These are phyloP conservation scores for Fusarium sp. DNA, from an alignment of 2,329 filamentous ascomycete genomes.

Conservation along the genomic window DNA sequence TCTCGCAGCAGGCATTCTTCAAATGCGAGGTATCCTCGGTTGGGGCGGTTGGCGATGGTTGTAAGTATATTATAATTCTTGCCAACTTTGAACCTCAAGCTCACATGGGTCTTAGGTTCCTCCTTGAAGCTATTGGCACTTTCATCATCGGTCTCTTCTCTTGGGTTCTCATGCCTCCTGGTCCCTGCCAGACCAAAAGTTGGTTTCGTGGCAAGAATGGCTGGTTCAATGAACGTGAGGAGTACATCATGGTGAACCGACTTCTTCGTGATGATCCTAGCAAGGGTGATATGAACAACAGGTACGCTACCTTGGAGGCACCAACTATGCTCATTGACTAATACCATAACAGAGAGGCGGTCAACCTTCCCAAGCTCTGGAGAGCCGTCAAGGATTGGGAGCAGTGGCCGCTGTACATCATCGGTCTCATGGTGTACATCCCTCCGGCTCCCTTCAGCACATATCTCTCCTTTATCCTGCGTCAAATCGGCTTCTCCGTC, in stretches of 20 bases:
- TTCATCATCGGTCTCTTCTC: slow-evolving; percentile 54
- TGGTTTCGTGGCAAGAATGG: slow-evolving; percentile 66
- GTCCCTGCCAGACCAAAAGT: slow-evolving; percentile 58
- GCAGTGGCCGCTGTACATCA: slow-evolving; percentile 59
- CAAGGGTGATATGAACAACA: slow-evolving; percentile 69
- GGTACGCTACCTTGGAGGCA: slow-evolving; percentile 32
- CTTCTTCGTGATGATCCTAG: slow-evolving; percentile 67
- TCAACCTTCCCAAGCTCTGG: slow-evolving; percentile 52
- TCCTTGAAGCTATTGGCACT: slow-evolving; percentile 59
- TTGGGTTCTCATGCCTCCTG: slow-evolving; percentile 55
- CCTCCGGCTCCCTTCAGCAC: slow-evolving; percentile 52
- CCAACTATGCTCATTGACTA: background rate
- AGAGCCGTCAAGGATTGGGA: slow-evolving; percentile 65
- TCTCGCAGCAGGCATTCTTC: slow-evolving; percentile 55
- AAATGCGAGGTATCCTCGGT: slow-evolving; percentile 48
- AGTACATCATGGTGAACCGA: slow-evolving; percentile 69
- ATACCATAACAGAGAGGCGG: slow-evolving; percentile 48
- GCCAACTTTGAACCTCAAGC: background rate
- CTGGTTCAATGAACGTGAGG: slow-evolving; percentile 69
- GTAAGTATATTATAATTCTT: slow-evolving; percentile 24
- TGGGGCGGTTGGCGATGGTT: slow-evolving; percentile 52
- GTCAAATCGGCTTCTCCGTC: slow-evolving; percentile 53
- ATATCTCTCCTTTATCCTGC: slow-evolving; percentile 57
- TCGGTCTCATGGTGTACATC: slow-evolving; percentile 59
- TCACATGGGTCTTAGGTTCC: slow-evolving; percentile 45